phyloP scores from a whole-genome alignment of 2,329 filamentous ascomycete genomes.

The Ophiosphaerella narmari region DNA sequence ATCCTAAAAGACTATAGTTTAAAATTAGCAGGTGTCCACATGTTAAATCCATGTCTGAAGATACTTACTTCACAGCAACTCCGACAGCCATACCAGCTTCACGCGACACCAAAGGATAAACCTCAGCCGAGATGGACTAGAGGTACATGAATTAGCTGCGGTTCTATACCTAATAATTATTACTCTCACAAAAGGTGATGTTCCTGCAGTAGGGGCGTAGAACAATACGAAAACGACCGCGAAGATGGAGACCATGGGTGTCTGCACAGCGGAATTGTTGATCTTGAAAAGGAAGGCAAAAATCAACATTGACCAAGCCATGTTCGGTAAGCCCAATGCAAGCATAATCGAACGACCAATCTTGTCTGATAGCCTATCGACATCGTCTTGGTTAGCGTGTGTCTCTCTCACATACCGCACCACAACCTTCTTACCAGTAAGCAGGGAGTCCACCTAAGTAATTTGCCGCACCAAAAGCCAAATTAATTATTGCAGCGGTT shows the following conservation, averaged over 20 bases:
- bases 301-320: conserved; percentile 29
- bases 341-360: conserved; percentile 27
- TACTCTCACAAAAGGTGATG: conserved; percentile 17
- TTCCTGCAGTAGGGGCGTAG: conserved; percentile 28
- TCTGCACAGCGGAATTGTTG: conserved; percentile 5
- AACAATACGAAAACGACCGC: conserved; percentile 22
- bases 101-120: conserved; percentile 28
- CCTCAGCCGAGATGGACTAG: conserved; percentile 24
- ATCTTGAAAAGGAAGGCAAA: conserved; percentile 26
- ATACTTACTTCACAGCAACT: conserved; percentile 33
- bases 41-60: too few species aligned
- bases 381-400: too few species aligned
- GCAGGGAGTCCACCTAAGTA: conserved; percentile 23
- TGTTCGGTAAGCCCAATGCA: conserved; percentile 23
- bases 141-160: neutral
- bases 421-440: conserved; percentile 10
- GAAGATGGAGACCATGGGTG: conserved; percentile 19
- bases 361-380: conserved; percentile 16
- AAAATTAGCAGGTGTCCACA: neutral
- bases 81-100: conserved; percentile 38
- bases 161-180: neutral
- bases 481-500: conserved; percentile 19
- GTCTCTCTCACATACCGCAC: too few species aligned
- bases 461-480: conserved; percentile 23
- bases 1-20: conserved; percentile 39